These are phyloP conservation scores for Orbilia ellipsospora DNA, from an alignment of 2,329 filamentous ascomycete species.

Conservation along the genomic window DNA sequence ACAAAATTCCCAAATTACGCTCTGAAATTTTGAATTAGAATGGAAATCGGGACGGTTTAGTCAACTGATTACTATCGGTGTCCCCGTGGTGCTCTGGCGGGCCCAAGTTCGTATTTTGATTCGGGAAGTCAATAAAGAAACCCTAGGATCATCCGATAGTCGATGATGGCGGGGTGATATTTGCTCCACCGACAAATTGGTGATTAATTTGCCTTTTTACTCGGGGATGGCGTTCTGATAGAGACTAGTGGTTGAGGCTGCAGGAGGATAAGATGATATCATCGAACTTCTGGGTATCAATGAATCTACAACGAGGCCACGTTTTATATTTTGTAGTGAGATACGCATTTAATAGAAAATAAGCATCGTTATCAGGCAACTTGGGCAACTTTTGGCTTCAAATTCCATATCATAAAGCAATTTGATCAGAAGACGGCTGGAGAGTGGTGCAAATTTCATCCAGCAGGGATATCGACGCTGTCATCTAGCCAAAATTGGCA, in stretches of 20 bases:
- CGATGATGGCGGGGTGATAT: neutral
- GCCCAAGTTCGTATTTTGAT: constrained; percentile 7
- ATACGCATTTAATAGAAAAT: no score
- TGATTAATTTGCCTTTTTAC: neutral
- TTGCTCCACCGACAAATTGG: neutral
- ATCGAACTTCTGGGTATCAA: constrained; percentile 13
- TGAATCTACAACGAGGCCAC: constrained; percentile 15
- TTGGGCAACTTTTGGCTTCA: constrained; percentile 8
- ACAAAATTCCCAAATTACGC: neutral
- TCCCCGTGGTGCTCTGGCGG: constrained; percentile 10
- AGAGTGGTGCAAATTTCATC: neutral
- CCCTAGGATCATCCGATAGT: neutral
- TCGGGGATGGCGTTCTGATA: constrained; percentile 5
- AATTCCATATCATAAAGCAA: constrained; percentile 8
- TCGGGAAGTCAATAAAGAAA: neutral
- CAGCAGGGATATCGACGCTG: constrained; percentile 26
- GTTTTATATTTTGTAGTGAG: constrained; percentile 12
- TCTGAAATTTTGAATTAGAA: neutral
- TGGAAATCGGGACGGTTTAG: neutral
- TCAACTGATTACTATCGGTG: constrained; percentile 9
- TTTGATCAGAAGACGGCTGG: neutral
- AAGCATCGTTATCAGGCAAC: neutral
- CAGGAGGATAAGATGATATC: constrained; percentile 24
- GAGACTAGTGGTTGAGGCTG: neutral
- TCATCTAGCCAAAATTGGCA: constrained; percentile 3